These are phyloP conservation scores for Lumnitzera littorea DNA, from an alignment of 345 rosid genomes.

Conservation along the genomic window DNA sequence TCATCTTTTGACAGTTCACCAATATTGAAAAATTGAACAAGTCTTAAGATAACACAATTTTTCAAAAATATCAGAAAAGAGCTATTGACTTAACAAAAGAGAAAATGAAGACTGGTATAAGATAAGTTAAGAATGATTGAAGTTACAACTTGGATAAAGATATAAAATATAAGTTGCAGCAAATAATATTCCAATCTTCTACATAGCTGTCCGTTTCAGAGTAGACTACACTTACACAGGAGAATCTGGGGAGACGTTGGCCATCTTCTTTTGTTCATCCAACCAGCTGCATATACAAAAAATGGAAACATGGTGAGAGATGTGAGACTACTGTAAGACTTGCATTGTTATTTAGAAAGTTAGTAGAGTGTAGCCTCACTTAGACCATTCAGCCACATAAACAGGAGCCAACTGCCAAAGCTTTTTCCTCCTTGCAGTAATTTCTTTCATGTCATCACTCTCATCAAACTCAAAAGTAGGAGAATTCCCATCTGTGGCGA, in stretches of 20 bases:
- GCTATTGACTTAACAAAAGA: no score
- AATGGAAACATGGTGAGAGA: conserved; percentile 2
- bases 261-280: conserved; percentile 81
- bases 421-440: conserved; percentile 47
- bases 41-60: no score
- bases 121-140: no score
- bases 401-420: conserved; percentile 82
- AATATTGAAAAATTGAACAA: no score
- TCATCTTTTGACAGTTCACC: no score
- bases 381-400: conserved; percentile 61
- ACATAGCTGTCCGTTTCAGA: neutral
- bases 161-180: no score
- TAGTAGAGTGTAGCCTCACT: conserved; percentile 32
- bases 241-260: conserved; percentile 68
- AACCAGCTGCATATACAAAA: conserved; percentile 52
- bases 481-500: conserved; percentile 55
- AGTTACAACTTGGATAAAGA: no score
- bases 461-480: conserved; percentile 64
- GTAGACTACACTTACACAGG: conserved; percentile 59
- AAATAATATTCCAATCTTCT: no score
- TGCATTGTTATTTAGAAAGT: neutral
- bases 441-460: conserved; percentile 47
- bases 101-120: no score
- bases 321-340: neutral
- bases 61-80: no score